phyloP scores from a whole-genome alignment of 108 stramenopile species.

The Pseudonitzschia multiseries region DNA sequence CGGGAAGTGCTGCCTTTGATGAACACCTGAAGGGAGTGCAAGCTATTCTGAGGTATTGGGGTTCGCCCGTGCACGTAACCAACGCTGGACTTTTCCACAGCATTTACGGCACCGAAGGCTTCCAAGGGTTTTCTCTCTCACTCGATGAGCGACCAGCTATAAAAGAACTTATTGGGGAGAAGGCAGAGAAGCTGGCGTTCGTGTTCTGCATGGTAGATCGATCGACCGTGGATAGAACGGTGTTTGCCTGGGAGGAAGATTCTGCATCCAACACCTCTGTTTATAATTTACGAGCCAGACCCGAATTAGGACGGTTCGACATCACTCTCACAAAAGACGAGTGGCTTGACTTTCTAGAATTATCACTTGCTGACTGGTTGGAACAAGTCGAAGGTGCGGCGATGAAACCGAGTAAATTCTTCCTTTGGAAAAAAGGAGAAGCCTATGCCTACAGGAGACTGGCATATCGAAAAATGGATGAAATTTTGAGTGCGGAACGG shows the following conservation, averaged over 20 bases:
- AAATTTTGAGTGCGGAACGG: slow-evolving; percentile 52
- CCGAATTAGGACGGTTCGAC: slow-evolving; percentile 71
- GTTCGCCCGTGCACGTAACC: slow-evolving; percentile 45
- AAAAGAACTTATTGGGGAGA: slow-evolving; percentile 50
- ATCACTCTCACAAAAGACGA: slow-evolving; percentile 57
- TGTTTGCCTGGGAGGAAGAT: slow-evolving; percentile 47
- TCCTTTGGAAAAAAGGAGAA: slow-evolving; percentile 71
- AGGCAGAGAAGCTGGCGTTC: slow-evolving; percentile 68
- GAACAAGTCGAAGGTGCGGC: slow-evolving; percentile 82
- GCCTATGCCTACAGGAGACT: slow-evolving; percentile 68
- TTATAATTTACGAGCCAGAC: slow-evolving; percentile 48
- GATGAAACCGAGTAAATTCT: slow-evolving; percentile 40
- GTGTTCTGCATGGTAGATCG: slow-evolving; percentile 83
- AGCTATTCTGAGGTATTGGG: slow-evolving; percentile 63
- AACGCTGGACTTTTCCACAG: slow-evolving; percentile 76
- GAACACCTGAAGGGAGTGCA: slow-evolving; percentile 71
- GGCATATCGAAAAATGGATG: slow-evolving; percentile 66
- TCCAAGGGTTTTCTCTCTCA: slow-evolving; percentile 72
- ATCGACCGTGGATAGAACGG: slow-evolving; percentile 61
- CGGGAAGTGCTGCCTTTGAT: slow-evolving; percentile 69
- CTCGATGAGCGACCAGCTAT: slow-evolving; percentile 53
- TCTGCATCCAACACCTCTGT: slow-evolving; percentile 7
- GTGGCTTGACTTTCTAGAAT: slow-evolving; percentile 75
- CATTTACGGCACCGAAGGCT: slow-evolving; percentile 82
- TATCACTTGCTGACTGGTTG: slow-evolving; percentile 76